Evolutionary conservation across 768 basidiomycete species (phyloP).

Genomic region (Lepiota brunneoincarnata): DNA sequence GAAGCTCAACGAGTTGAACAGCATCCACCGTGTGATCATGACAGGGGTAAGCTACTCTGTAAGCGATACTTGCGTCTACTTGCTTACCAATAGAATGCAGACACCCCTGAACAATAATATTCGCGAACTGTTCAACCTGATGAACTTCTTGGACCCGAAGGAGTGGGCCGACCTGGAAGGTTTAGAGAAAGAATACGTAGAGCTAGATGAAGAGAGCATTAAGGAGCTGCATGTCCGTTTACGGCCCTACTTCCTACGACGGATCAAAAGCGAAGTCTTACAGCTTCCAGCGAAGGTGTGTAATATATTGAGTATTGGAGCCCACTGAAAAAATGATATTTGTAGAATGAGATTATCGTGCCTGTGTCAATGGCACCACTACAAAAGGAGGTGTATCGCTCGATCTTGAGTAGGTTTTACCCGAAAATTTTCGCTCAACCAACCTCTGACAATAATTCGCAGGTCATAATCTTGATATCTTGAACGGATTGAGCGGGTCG

Average conservation of each 20-base stretch:
- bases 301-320: neutral
- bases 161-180: conserved; percentile 75
- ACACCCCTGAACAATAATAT: conserved; percentile 98
- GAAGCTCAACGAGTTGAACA: conserved; percentile 77
- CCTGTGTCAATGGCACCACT: conserved; percentile 85
- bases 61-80: neutral
- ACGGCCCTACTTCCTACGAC: conserved; percentile 88
- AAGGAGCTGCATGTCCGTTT: conserved; percentile 76
- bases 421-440: conserved; percentile 13
- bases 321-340: neutral
- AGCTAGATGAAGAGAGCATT: conserved; percentile 76
- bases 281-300: conserved; percentile 87
- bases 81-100: conserved; percentile 28
- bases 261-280: conserved; percentile 91
- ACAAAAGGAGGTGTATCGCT: conserved; percentile 86
- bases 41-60: conserved; percentile 61
- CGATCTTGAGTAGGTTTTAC: conserved; percentile 63
- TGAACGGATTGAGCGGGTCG: conserved; percentile 56
- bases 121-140: conserved; percentile 92
- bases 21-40: conserved; percentile 81
- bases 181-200: conserved; percentile 72
- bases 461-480: conserved; percentile 71
- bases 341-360: conserved; percentile 86
- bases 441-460: neutral
- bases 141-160: conserved; percentile 87